Evolutionary conservation across 805 yeast genomes (phyloP).

Genomic region (Metschnikowia gelsemii): DNA sequence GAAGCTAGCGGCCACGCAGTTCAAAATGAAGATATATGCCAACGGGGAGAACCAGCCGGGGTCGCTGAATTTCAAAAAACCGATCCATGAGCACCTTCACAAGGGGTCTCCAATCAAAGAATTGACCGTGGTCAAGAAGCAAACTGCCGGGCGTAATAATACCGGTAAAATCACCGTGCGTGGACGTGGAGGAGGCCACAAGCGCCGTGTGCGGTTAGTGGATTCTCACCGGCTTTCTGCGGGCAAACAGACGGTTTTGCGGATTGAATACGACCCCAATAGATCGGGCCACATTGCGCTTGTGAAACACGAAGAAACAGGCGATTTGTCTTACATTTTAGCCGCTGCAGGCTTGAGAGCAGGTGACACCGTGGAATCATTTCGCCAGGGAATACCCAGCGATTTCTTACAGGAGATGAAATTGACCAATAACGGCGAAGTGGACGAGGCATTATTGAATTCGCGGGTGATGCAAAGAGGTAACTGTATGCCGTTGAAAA

Average conservation of each 20-base stretch:
- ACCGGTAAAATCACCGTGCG: conserved; percentile 87
- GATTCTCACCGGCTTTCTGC: conserved; percentile 67
- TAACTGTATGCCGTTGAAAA: conserved; percentile 85
- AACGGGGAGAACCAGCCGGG: conserved; percentile 78
- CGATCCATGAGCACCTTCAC: conserved; percentile 82
- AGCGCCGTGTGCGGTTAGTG: conserved; percentile 78
- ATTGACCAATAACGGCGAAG: conserved; percentile 62
- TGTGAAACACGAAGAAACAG: conserved; percentile 61
- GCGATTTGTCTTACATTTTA: conserved; percentile 70
- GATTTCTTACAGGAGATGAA: conserved; percentile 72
- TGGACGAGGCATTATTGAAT: conserved; percentile 88
- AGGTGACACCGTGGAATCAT: conserved; percentile 88
- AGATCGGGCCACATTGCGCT: conserved; percentile 93
- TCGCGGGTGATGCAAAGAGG: conserved; percentile 89
- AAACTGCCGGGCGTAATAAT: conserved; percentile 85
- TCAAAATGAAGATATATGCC: conserved; percentile 69
- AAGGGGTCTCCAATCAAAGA: conserved; percentile 78
- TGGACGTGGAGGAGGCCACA: conserved; percentile 97
- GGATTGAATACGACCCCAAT: conserved; percentile 95
- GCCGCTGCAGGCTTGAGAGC: conserved; percentile 92
- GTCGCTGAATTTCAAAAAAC: conserved; percentile 82
- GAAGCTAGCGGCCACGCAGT: conserved; percentile 66
- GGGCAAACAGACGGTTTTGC: conserved; percentile 75
- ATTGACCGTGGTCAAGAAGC: conserved; percentile 69
- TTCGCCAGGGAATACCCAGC: conserved; percentile 82